These are phyloP conservation scores for Xylariaceae sp. DNA, from an alignment of 2,329 filamentous ascomycete genomes.

Conservation along the genomic window DNA sequence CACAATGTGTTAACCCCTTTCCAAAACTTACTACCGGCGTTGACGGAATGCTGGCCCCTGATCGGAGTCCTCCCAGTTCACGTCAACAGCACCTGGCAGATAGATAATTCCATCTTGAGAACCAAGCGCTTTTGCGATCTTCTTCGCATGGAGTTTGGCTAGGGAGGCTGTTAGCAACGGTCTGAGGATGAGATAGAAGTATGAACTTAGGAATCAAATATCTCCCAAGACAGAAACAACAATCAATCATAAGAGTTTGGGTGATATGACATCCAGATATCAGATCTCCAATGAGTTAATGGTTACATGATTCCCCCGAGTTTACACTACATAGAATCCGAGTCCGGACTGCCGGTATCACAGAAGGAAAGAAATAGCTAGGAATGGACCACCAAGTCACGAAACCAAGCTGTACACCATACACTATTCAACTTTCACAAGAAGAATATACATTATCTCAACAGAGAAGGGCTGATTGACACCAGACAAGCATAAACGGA, in stretches of 20 bases:
- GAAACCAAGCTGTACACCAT: not conserved
- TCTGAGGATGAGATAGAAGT: not conserved
- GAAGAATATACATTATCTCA: not conserved
- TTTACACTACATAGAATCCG: not conserved
- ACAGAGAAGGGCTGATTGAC: not conserved
- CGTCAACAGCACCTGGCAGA: constrained; percentile 48
- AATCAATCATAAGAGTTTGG: too few relatives aligned
- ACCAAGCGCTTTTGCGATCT: constrained; percentile 48
- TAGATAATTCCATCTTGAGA: constrained; percentile 49
- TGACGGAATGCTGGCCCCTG: constrained; percentile 52
- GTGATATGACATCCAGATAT: too few relatives aligned
- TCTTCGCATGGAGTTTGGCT: constrained; percentile 55
- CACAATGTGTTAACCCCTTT: too few relatives aligned
- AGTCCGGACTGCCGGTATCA: not conserved
- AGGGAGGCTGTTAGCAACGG: constrained; percentile 7
- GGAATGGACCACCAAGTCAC: not conserved
- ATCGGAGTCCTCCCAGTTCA: constrained; percentile 54
- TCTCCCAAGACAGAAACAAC: too few relatives aligned
- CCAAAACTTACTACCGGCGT: constrained; percentile 52
- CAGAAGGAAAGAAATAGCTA: not conserved
- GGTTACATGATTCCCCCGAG: too few relatives aligned
- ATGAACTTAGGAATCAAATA: too few relatives aligned
- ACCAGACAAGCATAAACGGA: not conserved
- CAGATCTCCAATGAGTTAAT: too few relatives aligned
- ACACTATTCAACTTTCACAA: not conserved